A percentile compares a stretch with the other conserved stretches of the same genome.
These are phyloP conservation scores for Globisporangium nagaii DNA, from an alignment of 352 stramenopile species.

Conservation along the genomic window DNA sequence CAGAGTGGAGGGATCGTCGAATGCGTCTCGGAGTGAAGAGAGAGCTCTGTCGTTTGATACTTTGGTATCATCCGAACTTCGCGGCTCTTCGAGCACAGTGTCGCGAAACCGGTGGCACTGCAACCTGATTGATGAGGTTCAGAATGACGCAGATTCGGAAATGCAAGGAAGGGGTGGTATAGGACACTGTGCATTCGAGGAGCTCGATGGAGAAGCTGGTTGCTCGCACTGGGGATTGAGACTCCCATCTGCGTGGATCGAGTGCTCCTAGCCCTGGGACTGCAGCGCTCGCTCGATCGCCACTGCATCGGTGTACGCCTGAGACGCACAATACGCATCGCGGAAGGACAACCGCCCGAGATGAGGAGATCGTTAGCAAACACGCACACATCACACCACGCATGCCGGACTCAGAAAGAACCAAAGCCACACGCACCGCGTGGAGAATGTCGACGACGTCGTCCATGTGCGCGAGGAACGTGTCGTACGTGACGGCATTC, in stretches of 20 bases:
- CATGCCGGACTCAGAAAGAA: neutral
- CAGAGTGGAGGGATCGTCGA: no score
- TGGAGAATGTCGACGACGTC: constrained; percentile 52
- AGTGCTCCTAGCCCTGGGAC: neutral
- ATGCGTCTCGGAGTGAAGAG: no score
- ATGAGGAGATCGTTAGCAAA: neutral
- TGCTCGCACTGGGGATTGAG: no score
- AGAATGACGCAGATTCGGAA: no score
- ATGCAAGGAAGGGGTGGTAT: no score
- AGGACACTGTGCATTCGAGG: no score
- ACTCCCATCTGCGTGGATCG: neutral
- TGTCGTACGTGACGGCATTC: constrained; percentile 30
- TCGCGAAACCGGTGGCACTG: no score
- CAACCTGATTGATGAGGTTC: no score
- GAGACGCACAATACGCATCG: no score
- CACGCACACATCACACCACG: neutral
- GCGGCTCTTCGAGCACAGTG: no score
- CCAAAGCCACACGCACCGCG: constrained; percentile 11
- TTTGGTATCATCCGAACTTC: neutral
- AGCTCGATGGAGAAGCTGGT: neutral
- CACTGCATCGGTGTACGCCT: constrained; percentile 24
- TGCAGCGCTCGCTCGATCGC: constrained; percentile 14
- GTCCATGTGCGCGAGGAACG: constrained; percentile 32
- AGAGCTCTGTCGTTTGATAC: neutral
- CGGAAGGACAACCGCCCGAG: no score